Conservation (phyloP, 225 moss, liverwort and hornwort genomes). For the Pseudoscleropodium purum region DNA sequence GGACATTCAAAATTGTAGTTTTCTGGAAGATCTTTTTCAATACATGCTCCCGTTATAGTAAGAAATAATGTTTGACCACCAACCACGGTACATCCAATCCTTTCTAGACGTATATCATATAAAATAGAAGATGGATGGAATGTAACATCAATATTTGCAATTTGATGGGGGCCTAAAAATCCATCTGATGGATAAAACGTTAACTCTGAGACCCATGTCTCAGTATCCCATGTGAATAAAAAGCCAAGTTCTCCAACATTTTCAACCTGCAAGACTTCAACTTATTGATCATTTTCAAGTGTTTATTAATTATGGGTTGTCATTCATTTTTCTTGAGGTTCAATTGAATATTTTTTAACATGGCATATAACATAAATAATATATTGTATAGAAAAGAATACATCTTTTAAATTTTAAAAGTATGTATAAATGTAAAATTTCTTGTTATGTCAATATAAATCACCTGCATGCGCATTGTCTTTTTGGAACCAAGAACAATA, state of each 20-base stretch:
- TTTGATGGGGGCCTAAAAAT: conserved; percentile 68
- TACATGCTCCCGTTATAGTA: conserved; percentile 54
- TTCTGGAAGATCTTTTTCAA: conserved; percentile 47
- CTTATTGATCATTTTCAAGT: not conserved
- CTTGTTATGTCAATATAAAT: too few species aligned
- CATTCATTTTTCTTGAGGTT: not conserved
- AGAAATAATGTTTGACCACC: conserved; percentile 67
- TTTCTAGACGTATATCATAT: conserved; percentile 56
- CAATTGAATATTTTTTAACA: not conserved
- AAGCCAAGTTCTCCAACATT: conserved; percentile 89
- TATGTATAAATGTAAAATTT: too few species aligned
- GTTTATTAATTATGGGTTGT: not conserved
- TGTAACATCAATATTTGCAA: conserved; percentile 58
- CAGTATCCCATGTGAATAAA: conserved; percentile 71
- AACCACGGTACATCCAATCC: conserved; percentile 59
- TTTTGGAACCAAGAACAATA: conserved; percentile 56
- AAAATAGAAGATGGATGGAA: conserved; percentile 64
- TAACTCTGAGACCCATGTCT: conserved; percentile 50
- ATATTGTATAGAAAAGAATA: not conserved
- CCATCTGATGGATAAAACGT: conserved; percentile 72
- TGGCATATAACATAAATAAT: not conserved
- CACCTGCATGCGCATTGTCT: conserved; percentile 40
- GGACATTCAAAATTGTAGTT: conserved; percentile 50
- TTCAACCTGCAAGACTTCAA: conserved; percentile 29
- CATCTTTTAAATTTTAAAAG: not conserved